A percentile compares a stretch with the other conserved stretches of the same genome.
Conservation (phyloP, 2,329 filamentous ascomycete species). For the Epichloe gansuensis region DNA sequence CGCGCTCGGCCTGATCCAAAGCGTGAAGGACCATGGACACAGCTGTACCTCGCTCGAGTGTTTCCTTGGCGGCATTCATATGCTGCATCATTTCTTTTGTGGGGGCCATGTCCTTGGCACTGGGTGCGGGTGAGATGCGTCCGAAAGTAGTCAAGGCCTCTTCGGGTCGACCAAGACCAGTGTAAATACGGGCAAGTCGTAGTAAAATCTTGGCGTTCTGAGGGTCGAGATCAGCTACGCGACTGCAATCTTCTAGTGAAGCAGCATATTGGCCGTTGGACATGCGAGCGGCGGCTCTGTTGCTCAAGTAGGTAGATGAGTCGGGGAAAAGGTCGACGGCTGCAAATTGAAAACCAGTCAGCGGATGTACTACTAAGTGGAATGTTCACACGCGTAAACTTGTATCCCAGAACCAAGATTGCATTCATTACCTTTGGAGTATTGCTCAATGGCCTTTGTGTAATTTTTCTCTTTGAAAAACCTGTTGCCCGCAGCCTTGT, state of each 20-base stretch:
- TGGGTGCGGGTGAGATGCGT: conserved; percentile 66
- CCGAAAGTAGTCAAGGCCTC: conserved; percentile 76
- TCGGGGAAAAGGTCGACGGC: conserved; percentile 78
- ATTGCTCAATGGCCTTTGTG: conserved; percentile 75
- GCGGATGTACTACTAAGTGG: not conserved
- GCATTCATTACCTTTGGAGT: conserved; percentile 65
- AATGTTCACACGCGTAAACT: not conserved
- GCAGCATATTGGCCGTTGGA: conserved; percentile 65
- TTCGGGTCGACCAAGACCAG: conserved; percentile 69
- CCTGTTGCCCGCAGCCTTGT: conserved; percentile 88
- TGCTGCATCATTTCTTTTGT: conserved; percentile 77
- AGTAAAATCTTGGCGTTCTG: conserved; percentile 79
- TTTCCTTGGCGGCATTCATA: conserved; percentile 66
- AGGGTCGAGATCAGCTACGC: conserved; percentile 71
- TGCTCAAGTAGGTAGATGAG: conserved; percentile 83
- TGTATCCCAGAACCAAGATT: not conserved
- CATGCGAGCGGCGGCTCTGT: conserved; percentile 90
- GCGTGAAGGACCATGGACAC: conserved; percentile 89
- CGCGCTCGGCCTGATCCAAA: conserved; percentile 76
- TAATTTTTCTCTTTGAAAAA: conserved; percentile 95
- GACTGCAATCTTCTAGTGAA: conserved; percentile 77
- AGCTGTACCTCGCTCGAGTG: conserved; percentile 58
- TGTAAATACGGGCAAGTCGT: conserved; percentile 80
- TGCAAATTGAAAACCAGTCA: conserved; percentile 21
- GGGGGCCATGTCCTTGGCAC: conserved; percentile 72